These are phyloP conservation scores for Pseudogymnoascus sp. DNA, from an alignment of 2,329 filamentous ascomycete species.

Conservation along the genomic window DNA sequence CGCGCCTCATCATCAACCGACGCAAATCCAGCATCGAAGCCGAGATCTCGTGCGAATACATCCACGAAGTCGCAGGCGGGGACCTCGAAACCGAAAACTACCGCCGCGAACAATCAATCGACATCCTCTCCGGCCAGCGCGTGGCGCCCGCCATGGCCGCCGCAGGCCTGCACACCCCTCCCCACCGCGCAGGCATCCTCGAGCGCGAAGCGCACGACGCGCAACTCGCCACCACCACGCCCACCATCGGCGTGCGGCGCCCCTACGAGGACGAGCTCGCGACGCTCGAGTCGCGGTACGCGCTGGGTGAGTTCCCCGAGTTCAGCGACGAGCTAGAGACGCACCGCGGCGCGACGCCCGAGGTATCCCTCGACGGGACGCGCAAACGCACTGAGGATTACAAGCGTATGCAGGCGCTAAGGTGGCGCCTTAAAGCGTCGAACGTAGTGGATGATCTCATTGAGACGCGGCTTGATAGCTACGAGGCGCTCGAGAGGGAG, in stretches of 20 bases:
- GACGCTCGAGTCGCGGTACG: constrained; percentile 12
- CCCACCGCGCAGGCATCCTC: constrained; percentile 35
- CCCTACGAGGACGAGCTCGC: constrained; percentile 13
- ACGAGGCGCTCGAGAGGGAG: neutral
- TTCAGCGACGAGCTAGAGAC: neutral
- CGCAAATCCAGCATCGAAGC: constrained; percentile 49
- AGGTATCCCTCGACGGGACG: neutral
- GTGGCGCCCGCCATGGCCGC: constrained; percentile 41
- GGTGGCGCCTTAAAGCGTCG: neutral
- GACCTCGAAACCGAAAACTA: constrained; percentile 20
- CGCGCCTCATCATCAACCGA: constrained; percentile 49
- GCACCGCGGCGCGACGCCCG: neutral
- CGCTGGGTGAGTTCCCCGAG: neutral
- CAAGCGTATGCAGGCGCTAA: neutral
- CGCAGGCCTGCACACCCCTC: constrained; percentile 37
- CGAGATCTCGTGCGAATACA: constrained; percentile 52
- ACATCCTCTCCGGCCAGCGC: constrained; percentile 37
- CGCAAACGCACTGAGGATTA: neutral
- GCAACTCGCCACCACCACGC: neutral
- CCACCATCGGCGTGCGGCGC: neutral
- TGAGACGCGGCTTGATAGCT: neutral
- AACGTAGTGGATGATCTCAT: neutral
- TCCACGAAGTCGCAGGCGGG: constrained; percentile 48
- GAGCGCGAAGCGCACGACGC: constrained; percentile 21
- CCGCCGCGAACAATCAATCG: constrained; percentile 40